These are phyloP conservation scores for Arabidopsis arenosa DNA, from an alignment of 345 rosid genomes.

Conservation along the genomic window DNA sequence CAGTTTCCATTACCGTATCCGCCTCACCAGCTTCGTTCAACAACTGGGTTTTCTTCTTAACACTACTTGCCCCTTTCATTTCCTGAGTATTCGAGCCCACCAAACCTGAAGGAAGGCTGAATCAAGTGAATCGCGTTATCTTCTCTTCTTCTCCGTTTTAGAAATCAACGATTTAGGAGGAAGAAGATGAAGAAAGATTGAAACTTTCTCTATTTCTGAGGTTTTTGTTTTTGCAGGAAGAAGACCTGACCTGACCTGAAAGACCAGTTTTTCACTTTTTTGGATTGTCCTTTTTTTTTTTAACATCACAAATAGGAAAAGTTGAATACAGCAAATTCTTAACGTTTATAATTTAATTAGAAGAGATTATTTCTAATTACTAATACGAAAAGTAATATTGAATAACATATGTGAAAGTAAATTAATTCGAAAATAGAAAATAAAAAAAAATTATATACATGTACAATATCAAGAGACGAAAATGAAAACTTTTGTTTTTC, in stretches of 20 bases:
- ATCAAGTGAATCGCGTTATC: conserved; percentile 18
- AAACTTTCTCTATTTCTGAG: conserved; percentile 36
- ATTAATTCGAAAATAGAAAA: no score
- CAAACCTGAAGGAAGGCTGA: conserved; percentile 10
- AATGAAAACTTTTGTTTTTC: no score
- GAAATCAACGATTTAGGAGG: conserved; percentile 18
- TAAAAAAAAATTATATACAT: no score
- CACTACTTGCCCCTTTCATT: conserved; percentile 37
- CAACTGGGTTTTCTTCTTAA: conserved; percentile 40
- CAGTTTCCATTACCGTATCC: conserved; percentile 18
- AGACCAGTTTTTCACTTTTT: conserved; percentile 31
- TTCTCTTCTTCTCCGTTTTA: conserved; percentile 6
- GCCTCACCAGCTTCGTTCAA: conserved; percentile 32
- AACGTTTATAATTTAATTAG: neutral
- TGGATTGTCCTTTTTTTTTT: neutral
- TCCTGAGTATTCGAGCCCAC: conserved; percentile 15
- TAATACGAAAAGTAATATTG: no score
- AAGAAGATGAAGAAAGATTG: conserved; percentile 24
- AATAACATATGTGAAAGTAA: no score
- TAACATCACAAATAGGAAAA: neutral
- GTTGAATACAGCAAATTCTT: neutral
- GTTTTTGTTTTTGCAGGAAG: conserved; percentile 19
- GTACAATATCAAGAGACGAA: no score
- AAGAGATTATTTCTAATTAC: no score
- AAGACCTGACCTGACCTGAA: conserved; percentile 41